phyloP scores from a whole-genome alignment of 306 rosid genomes.

The Cicer judaicum region DNA sequence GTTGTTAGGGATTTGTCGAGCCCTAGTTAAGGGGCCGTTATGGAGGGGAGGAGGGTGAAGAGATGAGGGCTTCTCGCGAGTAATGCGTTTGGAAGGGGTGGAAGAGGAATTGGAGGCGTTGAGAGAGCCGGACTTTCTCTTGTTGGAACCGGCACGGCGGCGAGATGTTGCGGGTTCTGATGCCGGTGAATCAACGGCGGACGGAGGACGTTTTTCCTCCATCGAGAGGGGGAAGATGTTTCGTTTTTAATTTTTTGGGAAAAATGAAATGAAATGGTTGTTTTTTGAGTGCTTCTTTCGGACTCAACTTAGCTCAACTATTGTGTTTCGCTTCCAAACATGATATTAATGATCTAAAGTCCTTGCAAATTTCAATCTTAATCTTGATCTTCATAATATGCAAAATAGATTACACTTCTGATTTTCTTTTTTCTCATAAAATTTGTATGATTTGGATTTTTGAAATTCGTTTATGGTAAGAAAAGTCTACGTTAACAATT shows the following conservation, averaged over 20 bases:
- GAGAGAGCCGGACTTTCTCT: slow-evolving; percentile 61
- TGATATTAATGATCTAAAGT: neutral
- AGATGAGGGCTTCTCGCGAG: slow-evolving; percentile 73
- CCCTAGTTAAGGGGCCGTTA: slow-evolving; percentile 90
- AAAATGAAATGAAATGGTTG: neutral
- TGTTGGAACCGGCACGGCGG: slow-evolving; percentile 79
- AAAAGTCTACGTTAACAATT: no score
- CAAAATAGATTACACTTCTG: no score
- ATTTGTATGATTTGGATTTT: no score
- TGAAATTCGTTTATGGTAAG: rapidly evolving
- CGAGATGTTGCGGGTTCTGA: slow-evolving; percentile 67
- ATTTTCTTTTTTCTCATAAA: no score
- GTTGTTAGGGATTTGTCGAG: slow-evolving; percentile 75
- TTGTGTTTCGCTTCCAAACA: slow-evolving; percentile 4
- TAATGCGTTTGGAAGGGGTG: slow-evolving; percentile 71
- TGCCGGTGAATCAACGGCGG: slow-evolving; percentile 57
- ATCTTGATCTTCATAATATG: no score
- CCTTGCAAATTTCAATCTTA: no score
- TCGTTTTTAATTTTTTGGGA: neutral
- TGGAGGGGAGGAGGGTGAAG: slow-evolving; percentile 64
- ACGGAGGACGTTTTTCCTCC: slow-evolving; percentile 82
- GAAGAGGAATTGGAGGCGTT: slow-evolving; percentile 63
- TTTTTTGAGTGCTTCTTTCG: neutral
- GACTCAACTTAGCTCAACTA: slow-evolving; percentile 12
- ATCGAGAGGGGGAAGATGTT: slow-evolving; percentile 42